Evolutionary conservation across 202 grass and related monocot species (phyloP), one percentile per base, ranked within the genome.

Genomic region (Musa balbisiana): DNA sequence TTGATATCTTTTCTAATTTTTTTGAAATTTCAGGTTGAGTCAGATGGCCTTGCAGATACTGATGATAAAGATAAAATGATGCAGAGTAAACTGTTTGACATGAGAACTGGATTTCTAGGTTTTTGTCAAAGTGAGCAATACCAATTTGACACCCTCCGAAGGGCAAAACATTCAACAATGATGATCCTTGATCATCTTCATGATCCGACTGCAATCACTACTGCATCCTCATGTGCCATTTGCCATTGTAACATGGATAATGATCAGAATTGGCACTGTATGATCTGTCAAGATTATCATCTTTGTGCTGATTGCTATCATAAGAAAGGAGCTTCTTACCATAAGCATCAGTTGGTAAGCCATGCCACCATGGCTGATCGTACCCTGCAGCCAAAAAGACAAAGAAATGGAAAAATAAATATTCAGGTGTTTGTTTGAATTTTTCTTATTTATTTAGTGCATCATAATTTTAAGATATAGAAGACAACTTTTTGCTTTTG

Each of bases 141-240:
- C 76, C 93, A 96, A 71, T 96, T 92, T 90, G 93, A 96, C 84
- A 92, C 87, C 68, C 85, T 96, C 23, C 84, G 93, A 56, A 79
- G 93, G 17, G 93, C 93, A 78, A 96, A 96, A 24, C 93, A 96
- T 70, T 91, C 93, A 17, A 92, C 93, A 78, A 89, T 92, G 90
- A 96, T 96, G 93, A 87, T 96, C 71, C 80, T 96, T 59, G 88
- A 92, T 90, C 86, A 88, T 69, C 90, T 96, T 56, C 93, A 92
- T 80, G 84, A 87, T 77, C 85, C 82, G 5, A 23, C 54, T 43
- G 78, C 20, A 11, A 21, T 49, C 73, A 49, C 12, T 16, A 64
- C 52, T 52, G 52, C 56, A 62, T 63, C 55, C 55, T 62, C 68
- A 8, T 96, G 93, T 80, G 78, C 69, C 62, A 64, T 63, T 58